These are phyloP conservation scores for Styphnolobium japonicum DNA, from an alignment of 306 rosid genomes.

Conservation along the genomic window DNA sequence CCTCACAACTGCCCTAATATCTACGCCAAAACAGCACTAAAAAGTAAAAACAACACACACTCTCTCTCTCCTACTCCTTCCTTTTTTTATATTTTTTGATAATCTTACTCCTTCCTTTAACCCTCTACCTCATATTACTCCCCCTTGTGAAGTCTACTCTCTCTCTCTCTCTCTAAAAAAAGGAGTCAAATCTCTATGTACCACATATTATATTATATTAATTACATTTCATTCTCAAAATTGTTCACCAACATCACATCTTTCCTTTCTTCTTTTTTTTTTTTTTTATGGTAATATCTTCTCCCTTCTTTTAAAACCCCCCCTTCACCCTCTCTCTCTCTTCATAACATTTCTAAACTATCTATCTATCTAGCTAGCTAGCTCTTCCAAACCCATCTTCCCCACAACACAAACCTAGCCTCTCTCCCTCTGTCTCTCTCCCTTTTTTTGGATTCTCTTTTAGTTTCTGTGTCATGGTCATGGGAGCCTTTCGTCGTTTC, in stretches of 20 bases:
- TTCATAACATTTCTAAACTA: conserved; percentile 12
- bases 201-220: conserved; percentile 9
- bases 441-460: neutral
- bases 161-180: neutral
- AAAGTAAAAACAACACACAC: neutral
- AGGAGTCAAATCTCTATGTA: neutral
- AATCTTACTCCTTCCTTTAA: neutral
- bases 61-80: neutral
- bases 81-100: no score
- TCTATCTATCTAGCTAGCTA: neutral
- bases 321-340: conserved; percentile 28
- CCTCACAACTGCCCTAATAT: conserved; percentile 42
- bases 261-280: no score
- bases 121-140: neutral
- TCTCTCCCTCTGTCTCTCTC: neutral
- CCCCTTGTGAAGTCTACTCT: neutral
- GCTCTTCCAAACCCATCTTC: neutral
- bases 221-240: conserved; percentile 9
- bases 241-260: conserved; percentile 19
- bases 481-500: conserved; percentile 53
- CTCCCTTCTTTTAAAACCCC: conserved; percentile 45
- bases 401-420: neutral
- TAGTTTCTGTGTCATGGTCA: neutral
- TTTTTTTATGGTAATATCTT: no score
- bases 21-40: conserved; percentile 20